Conservation (phyloP, 2,329 filamentous ascomycete genomes). For the Exserohilum turcica region DNA sequence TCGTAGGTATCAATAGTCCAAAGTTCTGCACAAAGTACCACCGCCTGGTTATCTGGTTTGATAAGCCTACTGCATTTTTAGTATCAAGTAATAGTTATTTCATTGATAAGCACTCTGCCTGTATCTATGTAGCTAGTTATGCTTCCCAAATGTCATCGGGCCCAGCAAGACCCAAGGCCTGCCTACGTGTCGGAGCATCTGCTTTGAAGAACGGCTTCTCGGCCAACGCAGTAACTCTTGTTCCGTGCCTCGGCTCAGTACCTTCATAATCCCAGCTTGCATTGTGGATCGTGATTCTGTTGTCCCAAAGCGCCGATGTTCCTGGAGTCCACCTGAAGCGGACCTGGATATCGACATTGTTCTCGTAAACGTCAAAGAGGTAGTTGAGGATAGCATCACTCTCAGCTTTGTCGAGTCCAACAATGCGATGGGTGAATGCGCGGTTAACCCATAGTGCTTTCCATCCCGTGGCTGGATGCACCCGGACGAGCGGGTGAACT, state of each 20-base stretch:
- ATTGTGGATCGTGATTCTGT: conserved; percentile 75
- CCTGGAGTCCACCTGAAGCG: conserved; percentile 72
- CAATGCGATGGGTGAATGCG: conserved; percentile 69
- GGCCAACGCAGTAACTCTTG: conserved; percentile 70
- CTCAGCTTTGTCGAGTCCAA: conserved; percentile 71
- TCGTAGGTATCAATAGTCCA: too few relatives aligned
- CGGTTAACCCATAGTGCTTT: conserved; percentile 75
- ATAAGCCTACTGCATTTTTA: too few relatives aligned
- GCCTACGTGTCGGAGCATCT: conserved; percentile 67
- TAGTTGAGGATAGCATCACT: conserved; percentile 71
- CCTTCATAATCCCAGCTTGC: conserved; percentile 76
- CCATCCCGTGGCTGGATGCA: conserved; percentile 76
- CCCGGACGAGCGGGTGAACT: conserved; percentile 69
- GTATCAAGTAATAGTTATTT: too few relatives aligned
- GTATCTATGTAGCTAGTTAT: too few relatives aligned
- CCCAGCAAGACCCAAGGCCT: conserved; percentile 60
- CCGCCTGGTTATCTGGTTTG: too few relatives aligned
- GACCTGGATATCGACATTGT: conserved; percentile 72
- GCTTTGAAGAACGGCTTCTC: conserved; percentile 73
- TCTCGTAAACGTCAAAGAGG: conserved; percentile 70
- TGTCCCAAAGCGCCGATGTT: conserved; percentile 74
- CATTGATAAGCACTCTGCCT: too few relatives aligned
- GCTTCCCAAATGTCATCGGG: too few relatives aligned
- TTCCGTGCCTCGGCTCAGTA: conserved; percentile 70
- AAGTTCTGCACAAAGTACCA: too few relatives aligned